These are phyloP conservation scores for Lachnum nothofagi DNA, from an alignment of 2,329 filamentous ascomycete genomes.

Conservation along the genomic window DNA sequence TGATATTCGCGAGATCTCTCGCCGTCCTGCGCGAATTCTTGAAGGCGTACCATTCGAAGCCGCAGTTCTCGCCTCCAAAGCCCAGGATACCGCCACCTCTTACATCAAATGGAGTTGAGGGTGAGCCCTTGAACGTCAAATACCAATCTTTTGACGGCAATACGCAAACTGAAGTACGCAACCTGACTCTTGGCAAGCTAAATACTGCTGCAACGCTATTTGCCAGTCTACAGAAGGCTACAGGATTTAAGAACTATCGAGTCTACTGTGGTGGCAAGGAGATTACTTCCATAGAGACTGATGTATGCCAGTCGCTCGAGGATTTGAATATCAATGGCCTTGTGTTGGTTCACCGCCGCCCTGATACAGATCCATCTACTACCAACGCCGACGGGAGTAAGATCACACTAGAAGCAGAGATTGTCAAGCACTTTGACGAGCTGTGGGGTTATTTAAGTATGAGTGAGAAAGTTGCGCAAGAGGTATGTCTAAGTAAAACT, in stretches of 20 bases:
- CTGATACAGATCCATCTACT: constrained; percentile 41
- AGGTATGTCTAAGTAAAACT: constrained; percentile 44
- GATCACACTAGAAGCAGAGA: constrained; percentile 67
- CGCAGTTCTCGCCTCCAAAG: constrained; percentile 56
- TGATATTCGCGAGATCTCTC: constrained; percentile 64
- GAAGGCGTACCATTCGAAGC: constrained; percentile 56
- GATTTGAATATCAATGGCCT: constrained; percentile 66
- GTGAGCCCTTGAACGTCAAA: constrained; percentile 61
- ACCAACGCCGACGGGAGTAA: constrained; percentile 46
- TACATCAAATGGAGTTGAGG: constrained; percentile 49
- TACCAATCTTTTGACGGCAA: constrained; percentile 69
- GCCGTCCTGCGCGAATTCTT: constrained; percentile 64
- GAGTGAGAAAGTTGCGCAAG: constrained; percentile 62
- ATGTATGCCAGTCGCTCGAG: constrained; percentile 57
- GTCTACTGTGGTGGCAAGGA: constrained; percentile 65
- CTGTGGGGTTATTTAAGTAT: constrained; percentile 76
- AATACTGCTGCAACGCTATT: constrained; percentile 69
- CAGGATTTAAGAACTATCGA: constrained; percentile 71
- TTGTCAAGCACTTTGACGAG: constrained; percentile 76
- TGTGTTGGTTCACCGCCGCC: constrained; percentile 59
- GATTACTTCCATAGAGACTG: constrained; percentile 56
- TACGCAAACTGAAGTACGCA: constrained; percentile 53
- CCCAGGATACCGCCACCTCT: constrained; percentile 49
- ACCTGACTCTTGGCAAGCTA: constrained; percentile 60
- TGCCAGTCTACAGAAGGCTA: constrained; percentile 60